Base-by-base conservation (phyloP, 306 rosid species). In the Alnus glutinosa region DNA sequence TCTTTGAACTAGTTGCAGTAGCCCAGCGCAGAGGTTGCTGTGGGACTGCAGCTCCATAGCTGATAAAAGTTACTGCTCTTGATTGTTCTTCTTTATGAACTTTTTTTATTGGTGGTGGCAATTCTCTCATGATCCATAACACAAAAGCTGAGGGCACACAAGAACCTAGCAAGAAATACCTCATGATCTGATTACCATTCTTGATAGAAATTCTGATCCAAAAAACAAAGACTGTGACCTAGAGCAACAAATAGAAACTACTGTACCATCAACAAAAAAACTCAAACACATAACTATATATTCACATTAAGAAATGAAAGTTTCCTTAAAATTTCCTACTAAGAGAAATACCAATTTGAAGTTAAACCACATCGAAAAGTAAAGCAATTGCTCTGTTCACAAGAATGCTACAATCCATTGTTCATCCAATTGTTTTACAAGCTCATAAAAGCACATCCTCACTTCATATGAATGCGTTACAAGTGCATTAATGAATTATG, bases 121-220 rank as follows among this genome's bases (percentile, higher is more conserved):
- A 70, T 83, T 88, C 94, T 85, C 94, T 87, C 75, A 86, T 87
- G 54, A 87, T 84, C 97, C 97, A 92, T 77, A 92, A 76, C 55
- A 87, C 78, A 82, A 79, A 85, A 72, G 94, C 91, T 13, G 97
- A 88, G 13, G 97, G 94, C 37, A 88, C 77, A 82, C 82, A 87
- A 77, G 89, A 87, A 55, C 97, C 94, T 92, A 75, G 47, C 51
- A 79, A 73, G 63, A 47, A 64, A 66, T 64, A 39, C 67, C 66
- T 59, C 66, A 59, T 59, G 32, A 59, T 28, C 13, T 19, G 9
- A 59, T 59, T 59, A 28, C 30, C 12, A 59, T 28, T 9, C 13
- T 49, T 49, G 42, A 75, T 2, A 47, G 1, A 23, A 49, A 34
- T 5, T 10, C 13, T 14, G n/a, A 75, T 8, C 8, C 51, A 74